These are phyloP conservation scores for Spatholobus suberectus DNA, from an alignment of 306 rosid species.

Conservation along the genomic window DNA sequence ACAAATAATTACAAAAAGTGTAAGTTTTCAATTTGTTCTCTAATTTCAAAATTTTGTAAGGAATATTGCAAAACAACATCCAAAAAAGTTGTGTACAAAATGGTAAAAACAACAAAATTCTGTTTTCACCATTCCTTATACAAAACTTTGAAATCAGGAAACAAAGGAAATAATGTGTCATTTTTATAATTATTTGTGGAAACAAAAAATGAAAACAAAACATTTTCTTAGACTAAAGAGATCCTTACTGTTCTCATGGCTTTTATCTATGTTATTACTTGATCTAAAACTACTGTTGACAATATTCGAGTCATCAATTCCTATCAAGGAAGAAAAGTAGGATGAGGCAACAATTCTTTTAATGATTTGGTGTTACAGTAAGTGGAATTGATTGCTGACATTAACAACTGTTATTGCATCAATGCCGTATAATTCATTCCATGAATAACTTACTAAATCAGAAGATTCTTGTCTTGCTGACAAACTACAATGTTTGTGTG, in stretches of 20 bases:
- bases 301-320: not conserved
- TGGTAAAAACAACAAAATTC: not conserved
- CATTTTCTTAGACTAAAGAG: not conserved
- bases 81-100: not conserved
- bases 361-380: not conserved
- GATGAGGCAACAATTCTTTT: not conserved
- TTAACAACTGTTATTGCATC: not conserved
- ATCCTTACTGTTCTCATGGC: not conserved
- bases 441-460: not conserved
- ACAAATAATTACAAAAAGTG: not conserved
- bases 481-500: not conserved
- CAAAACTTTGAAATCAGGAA: not conserved
- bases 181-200: not conserved
- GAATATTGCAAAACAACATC: not conserved
- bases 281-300: not conserved
- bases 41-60: not conserved
- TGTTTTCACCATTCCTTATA: not conserved
- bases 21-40: not conserved
- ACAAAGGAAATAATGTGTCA: not conserved
- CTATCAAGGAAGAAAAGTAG: not conserved
- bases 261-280: not conserved
- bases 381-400: not conserved
- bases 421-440: not conserved
- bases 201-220: not conserved
- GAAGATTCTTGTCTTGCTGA: not conserved